Base-by-base conservation (phyloP, 139 green algal genomes). In the Chlorella sorokiniana region DNA sequence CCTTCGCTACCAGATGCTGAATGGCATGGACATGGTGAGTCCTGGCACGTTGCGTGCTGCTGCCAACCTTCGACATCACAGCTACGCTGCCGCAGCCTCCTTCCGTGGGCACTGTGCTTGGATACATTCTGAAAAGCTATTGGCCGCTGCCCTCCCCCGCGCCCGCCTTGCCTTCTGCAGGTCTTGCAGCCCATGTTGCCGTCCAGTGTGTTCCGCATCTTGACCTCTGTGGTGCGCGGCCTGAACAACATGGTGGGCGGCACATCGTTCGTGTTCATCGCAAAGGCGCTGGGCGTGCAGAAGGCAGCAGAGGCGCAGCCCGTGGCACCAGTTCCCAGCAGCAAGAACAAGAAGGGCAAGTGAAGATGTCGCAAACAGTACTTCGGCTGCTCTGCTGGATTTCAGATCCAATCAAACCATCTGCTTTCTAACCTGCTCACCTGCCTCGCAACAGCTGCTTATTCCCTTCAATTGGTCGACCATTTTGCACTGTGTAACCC, bases 221-320 rank as follows among this genome's bases (percentile, higher is more conserved):
- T 96, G 68, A 93, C 93, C 9, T 93, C 94, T 2, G 23, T 93
- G 42, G 84, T 99, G 51, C 88, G 96, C 44, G 93, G 85, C 33
- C 51, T 75, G 68, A 99, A 99, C 90, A 99, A 99, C 86, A 84
- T 97, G 23, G 77, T 97, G 27, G 94, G 96, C 31, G 96, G 96
- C 69, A 92, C 96, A 27, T 96, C 94, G 1, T 99, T 99, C 71
- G 94, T 96, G 11, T 91, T 91, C 1, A 85, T 98, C 40, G 96
- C 96, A 10, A 93, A 95, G 62, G 29, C 96, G 37, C 86, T 94
- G 56, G 96, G 95, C 22, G 92, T 96, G 20, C 96, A 99, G 83
- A 96, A 97, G 86, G 82, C 92, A 3, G 88, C 84, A 9, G 74
- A 67, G 25, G 35, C 51, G 37, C 48, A 41, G 37, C 45, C 37